Base-by-base conservation (phyloP, 345 rosid genomes). In the Lepidium aucheri region DNA sequence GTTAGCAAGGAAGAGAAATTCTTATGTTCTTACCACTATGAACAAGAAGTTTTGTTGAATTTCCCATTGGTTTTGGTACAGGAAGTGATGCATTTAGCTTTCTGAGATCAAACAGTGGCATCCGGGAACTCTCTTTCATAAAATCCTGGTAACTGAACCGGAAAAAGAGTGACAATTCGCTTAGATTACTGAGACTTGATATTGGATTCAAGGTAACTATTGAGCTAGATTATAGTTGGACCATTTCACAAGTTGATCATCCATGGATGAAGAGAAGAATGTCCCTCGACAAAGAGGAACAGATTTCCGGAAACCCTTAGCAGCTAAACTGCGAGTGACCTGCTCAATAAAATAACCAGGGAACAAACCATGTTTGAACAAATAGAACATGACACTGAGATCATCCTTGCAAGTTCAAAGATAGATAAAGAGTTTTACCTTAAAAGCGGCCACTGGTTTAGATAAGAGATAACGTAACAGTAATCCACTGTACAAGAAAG, bases 281-380 rank as follows among this genome's bases (percentile, higher is more conserved):
- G 97, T 90, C 68, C 90, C 94, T 49, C 82, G 90, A 39, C 98
- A 93, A 59, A 90, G 94, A 42, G 94, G 69, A 63, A 87, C 78
- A 42, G 86, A 85, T 53, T 86, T 87, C 67, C 87, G 98, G 72
- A 90, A 93, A 70, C 83, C 87, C 70, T 90, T 87, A 38, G 89
- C 93, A 44, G 94, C 96, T 81, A 93, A 82, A 82, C 98, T 90
- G 18, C 77, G 82, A 5, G 96, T 90, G 60, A 90, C 96, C 96
- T 93, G 77, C 53, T 65, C 77, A 59, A 52, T 40, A 58, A 54
- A 54, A 65, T 32, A 72, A 24, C 50, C 61, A 22, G 54, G n/a
- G 34, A 56, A 30, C 12, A 32, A 39, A 50, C 46, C 46, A 33
- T 11, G 20, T n/a, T n/a, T 57, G 8, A 56, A 33, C 53, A 58